A percentile compares a stretch with the other conserved stretches of the same genome.
Evolutionary conservation across 2,329 filamentous ascomycete genomes (phyloP).

Genomic region (Fusarium heterosporum): DNA sequence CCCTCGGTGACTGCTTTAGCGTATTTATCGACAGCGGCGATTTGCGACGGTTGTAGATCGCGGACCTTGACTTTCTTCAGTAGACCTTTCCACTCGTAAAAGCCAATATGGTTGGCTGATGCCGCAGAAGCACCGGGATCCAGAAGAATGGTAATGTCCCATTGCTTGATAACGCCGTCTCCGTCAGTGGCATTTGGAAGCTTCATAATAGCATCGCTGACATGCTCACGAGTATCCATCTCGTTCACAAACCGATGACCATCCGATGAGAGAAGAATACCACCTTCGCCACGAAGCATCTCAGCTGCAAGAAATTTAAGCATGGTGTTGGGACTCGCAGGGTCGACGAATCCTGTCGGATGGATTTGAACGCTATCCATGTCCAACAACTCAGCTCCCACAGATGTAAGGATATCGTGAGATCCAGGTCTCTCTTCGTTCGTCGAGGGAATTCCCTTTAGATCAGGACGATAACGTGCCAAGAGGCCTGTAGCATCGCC

Average conservation of each 20-base stretch:
- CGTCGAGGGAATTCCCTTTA: slow-evolving; percentile 70
- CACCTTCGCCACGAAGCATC: slow-evolving; percentile 71
- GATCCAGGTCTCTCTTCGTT: slow-evolving; percentile 69
- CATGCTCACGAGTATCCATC: slow-evolving; percentile 67
- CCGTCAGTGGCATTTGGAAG: slow-evolving; percentile 48
- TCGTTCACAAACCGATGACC: slow-evolving; percentile 72
- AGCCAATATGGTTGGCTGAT: slow-evolving; percentile 67
- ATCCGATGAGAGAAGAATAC: slow-evolving; percentile 61
- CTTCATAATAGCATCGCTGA: slow-evolving; percentile 65
- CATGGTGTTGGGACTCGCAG: slow-evolving; percentile 55
- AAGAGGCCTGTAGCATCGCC: slow-evolving; percentile 70
- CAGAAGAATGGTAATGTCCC: slow-evolving; percentile 68
- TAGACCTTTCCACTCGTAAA: slow-evolving; percentile 72
- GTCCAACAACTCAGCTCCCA: slow-evolving; percentile 59
- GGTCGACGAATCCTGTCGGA: slow-evolving; percentile 73
- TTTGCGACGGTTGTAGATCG: slow-evolving; percentile 57
- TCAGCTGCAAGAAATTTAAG: slow-evolving; percentile 75
- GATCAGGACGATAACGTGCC: slow-evolving; percentile 67
- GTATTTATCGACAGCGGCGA: slow-evolving; percentile 62
- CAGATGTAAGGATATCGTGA: slow-evolving; percentile 57
- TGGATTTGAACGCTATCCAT: slow-evolving; percentile 72
- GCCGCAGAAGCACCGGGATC: slow-evolving; percentile 68
- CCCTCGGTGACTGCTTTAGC: slow-evolving; percentile 56
- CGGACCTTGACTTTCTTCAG: slow-evolving; percentile 66
- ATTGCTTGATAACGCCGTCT: slow-evolving; percentile 58